Conservation (phyloP, 148 eudicot species). For the Cornus controversa region DNA sequence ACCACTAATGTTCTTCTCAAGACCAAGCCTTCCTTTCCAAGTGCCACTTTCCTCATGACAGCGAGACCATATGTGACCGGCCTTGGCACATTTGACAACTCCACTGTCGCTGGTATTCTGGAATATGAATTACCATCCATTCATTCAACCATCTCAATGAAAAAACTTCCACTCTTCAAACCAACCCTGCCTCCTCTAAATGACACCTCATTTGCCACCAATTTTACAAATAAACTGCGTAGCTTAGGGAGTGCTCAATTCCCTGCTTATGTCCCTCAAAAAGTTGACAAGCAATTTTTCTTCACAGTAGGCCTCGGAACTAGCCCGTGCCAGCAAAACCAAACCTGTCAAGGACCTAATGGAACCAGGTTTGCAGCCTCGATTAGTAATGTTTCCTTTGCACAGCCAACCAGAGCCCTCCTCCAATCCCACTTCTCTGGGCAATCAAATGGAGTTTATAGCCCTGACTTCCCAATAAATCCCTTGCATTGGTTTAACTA, state of each 20-base stretch:
- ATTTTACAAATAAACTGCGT: constrained; percentile 39
- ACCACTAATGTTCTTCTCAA: constrained; percentile 55
- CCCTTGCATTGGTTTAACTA: constrained; percentile 33
- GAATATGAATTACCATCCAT: constrained; percentile 37
- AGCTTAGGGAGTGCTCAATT: constrained; percentile 49
- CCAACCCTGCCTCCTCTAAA: constrained; percentile 55
- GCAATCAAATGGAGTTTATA: constrained; percentile 27
- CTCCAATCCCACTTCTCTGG: constrained; percentile 33
- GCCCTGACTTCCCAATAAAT: constrained; percentile 24
- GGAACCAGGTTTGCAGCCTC: constrained; percentile 41
- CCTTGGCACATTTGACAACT: constrained; percentile 60
- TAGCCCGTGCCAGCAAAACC: constrained; percentile 45
- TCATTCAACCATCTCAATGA: constrained; percentile 4
- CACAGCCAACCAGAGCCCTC: constrained; percentile 27
- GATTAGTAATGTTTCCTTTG: constrained; percentile 24
- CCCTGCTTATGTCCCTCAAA: constrained; percentile 65
- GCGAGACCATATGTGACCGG: constrained; percentile 72
- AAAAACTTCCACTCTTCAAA: constrained; percentile 48
- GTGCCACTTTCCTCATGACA: constrained; percentile 55
- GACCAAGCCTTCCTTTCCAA: constrained; percentile 35
- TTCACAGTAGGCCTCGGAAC: constrained; percentile 69
- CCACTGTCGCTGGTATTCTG: constrained; percentile 60
- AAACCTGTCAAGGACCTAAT: constrained; percentile 39
- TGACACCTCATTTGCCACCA: constrained; percentile 52
- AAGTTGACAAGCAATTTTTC: constrained; percentile 45